Evolutionary conservation across 2,329 filamentous ascomycete genomes (phyloP).

Genomic region (Monilinia vaccinii-corymbosi): DNA sequence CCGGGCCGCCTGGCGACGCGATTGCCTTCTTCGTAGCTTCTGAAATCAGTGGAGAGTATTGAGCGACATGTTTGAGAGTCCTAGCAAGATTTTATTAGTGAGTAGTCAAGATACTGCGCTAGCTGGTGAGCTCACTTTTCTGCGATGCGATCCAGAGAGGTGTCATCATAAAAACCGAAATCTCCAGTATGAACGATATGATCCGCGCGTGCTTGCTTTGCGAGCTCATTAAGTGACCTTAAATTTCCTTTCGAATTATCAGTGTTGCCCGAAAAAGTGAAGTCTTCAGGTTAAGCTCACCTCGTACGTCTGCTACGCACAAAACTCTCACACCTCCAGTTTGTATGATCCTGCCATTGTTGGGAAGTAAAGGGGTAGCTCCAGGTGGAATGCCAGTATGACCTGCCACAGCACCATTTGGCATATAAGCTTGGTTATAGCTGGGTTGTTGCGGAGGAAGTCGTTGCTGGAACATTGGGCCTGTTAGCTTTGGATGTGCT

Average conservation of each 20-base stretch:
- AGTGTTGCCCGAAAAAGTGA: slow-evolving; percentile 14
- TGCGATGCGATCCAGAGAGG: slow-evolving; percentile 90
- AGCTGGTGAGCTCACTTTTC: slow-evolving; percentile 64
- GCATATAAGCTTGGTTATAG: slow-evolving; percentile 40
- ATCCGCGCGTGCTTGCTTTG: slow-evolving; percentile 87
- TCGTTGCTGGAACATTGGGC: slow-evolving; percentile 26
- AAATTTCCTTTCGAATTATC: slow-evolving; percentile 63
- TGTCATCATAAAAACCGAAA: slow-evolving; percentile 98
- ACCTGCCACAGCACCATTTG: slow-evolving; percentile 47
- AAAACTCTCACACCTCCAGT: slow-evolving; percentile 57
- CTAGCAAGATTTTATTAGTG: slow-evolving; percentile 38
- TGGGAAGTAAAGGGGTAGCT: slow-evolving; percentile 56
- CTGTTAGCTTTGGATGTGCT: slow-evolving; percentile 17
- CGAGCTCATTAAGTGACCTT: slow-evolving; percentile 89
- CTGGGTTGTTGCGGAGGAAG: slow-evolving; percentile 28
- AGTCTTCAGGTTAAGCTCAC: slow-evolving; percentile 34
- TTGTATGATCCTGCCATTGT: slow-evolving; percentile 58
- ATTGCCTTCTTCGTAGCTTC: slow-evolving; percentile 66
- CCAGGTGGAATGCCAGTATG: slow-evolving; percentile 44
- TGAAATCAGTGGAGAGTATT: slow-evolving; percentile 90
- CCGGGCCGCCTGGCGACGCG: slow-evolving; percentile 58
- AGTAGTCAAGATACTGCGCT: slow-evolving; percentile 10
- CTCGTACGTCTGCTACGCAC: slow-evolving; percentile 65
- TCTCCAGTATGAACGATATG: slow-evolving; percentile 98
- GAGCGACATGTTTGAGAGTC: slow-evolving; percentile 95